Evolutionary conservation across 768 basidiomycete species (phyloP), one percentile per base, ranked within the genome.

Genomic region (Kwoniella sp.): DNA sequence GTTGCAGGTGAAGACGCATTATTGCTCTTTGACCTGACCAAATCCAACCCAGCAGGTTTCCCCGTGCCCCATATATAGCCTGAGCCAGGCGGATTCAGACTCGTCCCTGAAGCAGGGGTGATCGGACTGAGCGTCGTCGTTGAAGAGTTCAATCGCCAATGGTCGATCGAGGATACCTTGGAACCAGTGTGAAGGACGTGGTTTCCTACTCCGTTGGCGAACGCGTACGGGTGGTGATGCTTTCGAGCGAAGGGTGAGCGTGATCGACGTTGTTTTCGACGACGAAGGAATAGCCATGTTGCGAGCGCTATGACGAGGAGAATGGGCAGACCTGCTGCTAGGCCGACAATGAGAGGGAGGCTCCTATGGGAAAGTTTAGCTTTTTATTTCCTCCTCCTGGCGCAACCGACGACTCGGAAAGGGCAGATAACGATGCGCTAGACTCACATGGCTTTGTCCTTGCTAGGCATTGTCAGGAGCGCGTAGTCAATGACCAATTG

Each of bases 401-500:
- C n/a, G n/a, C n/a, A n/a, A n/a, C n/a, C n/a, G n/a, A n/a, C n/a
- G n/a, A n/a, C n/a, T n/a, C n/a, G n/a, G n/a, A 50, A 45, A n/a
- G 25, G 37, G 37, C 26, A 47, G 58, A 25, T 29, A 50, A 37
- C 9, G 31, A 25, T 41, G 56, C 23, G n/a, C n/a, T n/a, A 5
- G 34, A 34, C 34, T 45, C 15, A 45, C 41, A 29, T 47, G 8
- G 37, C 41, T 17, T 45, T 45, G 20, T 45, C 41, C 20, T 45
- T 45, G 8, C 20, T 8, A 2, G 67, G 62, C 8, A 48, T 38
- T 1, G 63, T 61, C 22, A 68, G n/a, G 8, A 60, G n/a, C 12
- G 63, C 67, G 30, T 64, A 68, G 28, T 68, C 67, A 11, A 68
- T 41, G 12, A 68, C 48, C 47, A 68, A n/a, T 30, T 68, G 67